A percentile compares a stretch with the other conserved stretches of the same genome.
Evolutionary conservation across 305 asterid species (phyloP).

Genomic region (Rubia balearica): DNA sequence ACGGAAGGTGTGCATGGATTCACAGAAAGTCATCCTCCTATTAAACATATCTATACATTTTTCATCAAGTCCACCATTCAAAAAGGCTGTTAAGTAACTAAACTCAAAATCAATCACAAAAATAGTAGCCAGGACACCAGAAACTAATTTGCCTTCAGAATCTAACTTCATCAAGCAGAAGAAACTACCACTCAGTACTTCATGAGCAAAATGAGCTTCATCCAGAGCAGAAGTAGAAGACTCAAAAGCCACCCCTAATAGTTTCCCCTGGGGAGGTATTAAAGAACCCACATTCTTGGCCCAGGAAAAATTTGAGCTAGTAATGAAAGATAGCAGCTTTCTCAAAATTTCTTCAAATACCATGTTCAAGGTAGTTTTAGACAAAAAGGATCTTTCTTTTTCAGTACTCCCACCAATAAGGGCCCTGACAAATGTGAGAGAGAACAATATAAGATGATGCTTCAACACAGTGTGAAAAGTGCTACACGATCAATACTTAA

Average conservation of each 20-base stretch:
- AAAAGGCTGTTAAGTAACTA: constrained; percentile 35
- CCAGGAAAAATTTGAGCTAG: constrained; percentile 72
- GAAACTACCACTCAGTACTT: constrained; percentile 68
- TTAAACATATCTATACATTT: constrained; percentile 33
- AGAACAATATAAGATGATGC: constrained; percentile 19
- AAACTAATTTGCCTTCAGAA: constrained; percentile 52
- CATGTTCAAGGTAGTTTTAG: constrained; percentile 37
- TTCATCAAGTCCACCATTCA: constrained; percentile 38
- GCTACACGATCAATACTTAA: background rate
- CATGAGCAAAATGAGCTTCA: constrained; percentile 60
- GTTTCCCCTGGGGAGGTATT: constrained; percentile 32
- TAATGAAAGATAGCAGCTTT: constrained; percentile 51
- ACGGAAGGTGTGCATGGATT: constrained; percentile 47
- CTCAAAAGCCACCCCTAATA: constrained; percentile 28
- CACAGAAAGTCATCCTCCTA: constrained; percentile 55
- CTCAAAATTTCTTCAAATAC: constrained; percentile 53
- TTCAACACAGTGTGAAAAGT: constrained; percentile 4
- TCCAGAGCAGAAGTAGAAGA: constrained; percentile 46
- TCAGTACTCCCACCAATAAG: constrained; percentile 74
- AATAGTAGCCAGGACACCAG: constrained; percentile 57
- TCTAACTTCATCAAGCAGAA: constrained; percentile 46
- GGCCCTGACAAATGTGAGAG: constrained; percentile 55
- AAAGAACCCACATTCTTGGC: constrained; percentile 53
- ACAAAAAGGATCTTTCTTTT: constrained; percentile 56
- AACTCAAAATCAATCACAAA: constrained; percentile 80